These are phyloP conservation scores for Colletotrichum liriopes DNA, from an alignment of 2,329 filamentous ascomycete species.

Conservation along the genomic window DNA sequence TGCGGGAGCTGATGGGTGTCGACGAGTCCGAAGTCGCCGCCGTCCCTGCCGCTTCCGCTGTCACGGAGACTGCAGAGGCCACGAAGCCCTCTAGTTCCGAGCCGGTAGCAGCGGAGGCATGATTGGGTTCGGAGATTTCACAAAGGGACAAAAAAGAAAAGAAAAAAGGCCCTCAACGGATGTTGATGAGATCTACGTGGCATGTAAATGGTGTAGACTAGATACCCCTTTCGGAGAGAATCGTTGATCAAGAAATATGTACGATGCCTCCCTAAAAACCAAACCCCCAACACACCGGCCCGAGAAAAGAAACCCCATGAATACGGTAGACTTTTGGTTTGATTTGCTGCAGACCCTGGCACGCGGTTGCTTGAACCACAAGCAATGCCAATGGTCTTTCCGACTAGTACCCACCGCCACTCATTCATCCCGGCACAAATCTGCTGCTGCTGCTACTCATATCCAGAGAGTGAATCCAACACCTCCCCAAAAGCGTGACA, in stretches of 20 bases:
- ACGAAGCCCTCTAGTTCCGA: not conserved
- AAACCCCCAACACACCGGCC: not conserved
- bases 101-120: not conserved
- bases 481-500: not conserved
- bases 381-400: slow-evolving; percentile 18
- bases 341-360: slow-evolving; percentile 10
- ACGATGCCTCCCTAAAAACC: slow-evolving; percentile 19
- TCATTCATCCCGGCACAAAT: slow-evolving; percentile 3
- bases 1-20: slow-evolving; percentile 81
- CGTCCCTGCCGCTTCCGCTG: not conserved
- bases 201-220: slow-evolving; percentile 41
- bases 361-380: slow-evolving; percentile 16
- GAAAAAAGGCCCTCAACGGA: not conserved
- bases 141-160: not conserved
- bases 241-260: slow-evolving; percentile 23
- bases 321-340: slow-evolving; percentile 19
- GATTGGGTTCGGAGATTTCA: not conserved
- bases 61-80: not conserved
- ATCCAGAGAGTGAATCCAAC: slow-evolving; percentile 15
- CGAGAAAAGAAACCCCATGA: not conserved
- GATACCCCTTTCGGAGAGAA: slow-evolving; percentile 33
- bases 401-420: not conserved
- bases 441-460: slow-evolving; percentile 2
- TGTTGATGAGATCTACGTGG: slow-evolving; percentile 19
- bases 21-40: slow-evolving; percentile 39